Conservation (phyloP, 2,329 filamentous ascomycete species). For the Nemania bipapillata region DNA sequence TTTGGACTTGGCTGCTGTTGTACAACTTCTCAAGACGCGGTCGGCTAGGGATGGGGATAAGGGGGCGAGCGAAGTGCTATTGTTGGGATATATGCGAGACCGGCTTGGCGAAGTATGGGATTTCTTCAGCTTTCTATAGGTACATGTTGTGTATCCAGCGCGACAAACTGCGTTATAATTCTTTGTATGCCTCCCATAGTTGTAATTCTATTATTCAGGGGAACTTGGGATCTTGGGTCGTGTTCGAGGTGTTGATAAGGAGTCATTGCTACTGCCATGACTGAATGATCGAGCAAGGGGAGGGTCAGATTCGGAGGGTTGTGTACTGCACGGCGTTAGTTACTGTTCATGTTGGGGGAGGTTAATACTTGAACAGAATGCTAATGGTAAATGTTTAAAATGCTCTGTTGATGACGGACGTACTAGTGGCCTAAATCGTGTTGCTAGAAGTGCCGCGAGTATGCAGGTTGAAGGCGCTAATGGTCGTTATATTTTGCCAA, state of each 20-base stretch:
- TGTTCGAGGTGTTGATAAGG: slow-evolving; percentile 6
- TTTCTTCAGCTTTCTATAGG: slow-evolving; percentile 10
- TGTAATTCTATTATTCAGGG: not conserved
- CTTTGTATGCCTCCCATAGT: not conserved
- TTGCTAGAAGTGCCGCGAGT: no score
- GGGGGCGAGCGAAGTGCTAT: not conserved
- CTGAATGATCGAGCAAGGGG: no score
- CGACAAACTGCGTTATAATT: slow-evolving; percentile 14
- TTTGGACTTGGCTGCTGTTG: slow-evolving; percentile 2
- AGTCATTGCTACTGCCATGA: no score
- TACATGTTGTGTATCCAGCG: slow-evolving; percentile 21
- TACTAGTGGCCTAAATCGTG: no score
- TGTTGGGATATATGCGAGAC: slow-evolving; percentile 22
- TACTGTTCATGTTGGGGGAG: no score
- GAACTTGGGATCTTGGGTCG: not conserved
- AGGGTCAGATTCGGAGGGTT: no score
- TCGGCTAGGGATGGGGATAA: not conserved
- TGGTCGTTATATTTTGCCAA: no score
- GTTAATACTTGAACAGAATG: no score
- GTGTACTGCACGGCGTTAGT: no score
- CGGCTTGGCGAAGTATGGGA: slow-evolving; percentile 18
- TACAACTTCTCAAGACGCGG: slow-evolving; percentile 15
- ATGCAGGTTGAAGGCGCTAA: no score
- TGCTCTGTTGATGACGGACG: no score
- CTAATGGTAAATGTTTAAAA: no score